These are phyloP conservation scores for Myxozyma nipponensis DNA, from an alignment of 805 yeast genomes.

Conservation along the genomic window DNA sequence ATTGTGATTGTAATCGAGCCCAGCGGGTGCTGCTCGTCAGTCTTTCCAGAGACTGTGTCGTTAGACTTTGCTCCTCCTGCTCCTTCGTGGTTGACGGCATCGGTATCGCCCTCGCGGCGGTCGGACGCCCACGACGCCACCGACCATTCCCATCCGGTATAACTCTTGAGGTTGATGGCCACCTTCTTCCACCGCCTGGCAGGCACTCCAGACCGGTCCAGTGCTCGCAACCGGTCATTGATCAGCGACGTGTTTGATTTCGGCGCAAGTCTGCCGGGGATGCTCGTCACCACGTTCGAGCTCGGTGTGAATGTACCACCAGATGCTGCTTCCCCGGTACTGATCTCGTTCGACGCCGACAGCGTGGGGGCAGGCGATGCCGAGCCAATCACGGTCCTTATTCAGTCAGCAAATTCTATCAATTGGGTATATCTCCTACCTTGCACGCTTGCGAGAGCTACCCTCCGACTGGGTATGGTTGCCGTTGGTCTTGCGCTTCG, in stretches of 20 bases:
- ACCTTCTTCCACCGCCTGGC: slow-evolving; percentile 46
- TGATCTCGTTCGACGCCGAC: too few relatives aligned
- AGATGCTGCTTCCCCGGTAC: too few relatives aligned
- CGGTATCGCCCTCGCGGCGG: slow-evolving; percentile 6
- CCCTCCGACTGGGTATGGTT: neutral
- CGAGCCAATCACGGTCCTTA: neutral
- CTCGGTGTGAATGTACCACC: neutral
- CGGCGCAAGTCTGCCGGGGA: slow-evolving; percentile 25
- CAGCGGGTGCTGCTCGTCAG: slow-evolving; percentile 21
- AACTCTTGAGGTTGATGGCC: slow-evolving; percentile 42
- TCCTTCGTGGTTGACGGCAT: neutral
- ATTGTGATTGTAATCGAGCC: slow-evolving; percentile 25
- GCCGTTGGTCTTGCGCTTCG: neutral
- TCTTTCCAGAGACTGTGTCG: neutral
- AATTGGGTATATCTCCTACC: too few relatives aligned
- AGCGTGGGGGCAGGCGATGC: neutral
- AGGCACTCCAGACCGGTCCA: slow-evolving; percentile 45
- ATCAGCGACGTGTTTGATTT: slow-evolving; percentile 33
- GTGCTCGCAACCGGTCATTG: slow-evolving; percentile 37
- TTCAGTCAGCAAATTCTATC: neutral
- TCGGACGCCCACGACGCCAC: slow-evolving; percentile 43
- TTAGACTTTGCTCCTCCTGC: neutral
- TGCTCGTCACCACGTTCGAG: too few relatives aligned
- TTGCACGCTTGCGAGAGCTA: too few relatives aligned
- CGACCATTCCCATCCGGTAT: slow-evolving; percentile 44